Base-by-base conservation (phyloP, 495 filamentous ascomycete genomes). In the Talaromyces borbonicus region DNA sequence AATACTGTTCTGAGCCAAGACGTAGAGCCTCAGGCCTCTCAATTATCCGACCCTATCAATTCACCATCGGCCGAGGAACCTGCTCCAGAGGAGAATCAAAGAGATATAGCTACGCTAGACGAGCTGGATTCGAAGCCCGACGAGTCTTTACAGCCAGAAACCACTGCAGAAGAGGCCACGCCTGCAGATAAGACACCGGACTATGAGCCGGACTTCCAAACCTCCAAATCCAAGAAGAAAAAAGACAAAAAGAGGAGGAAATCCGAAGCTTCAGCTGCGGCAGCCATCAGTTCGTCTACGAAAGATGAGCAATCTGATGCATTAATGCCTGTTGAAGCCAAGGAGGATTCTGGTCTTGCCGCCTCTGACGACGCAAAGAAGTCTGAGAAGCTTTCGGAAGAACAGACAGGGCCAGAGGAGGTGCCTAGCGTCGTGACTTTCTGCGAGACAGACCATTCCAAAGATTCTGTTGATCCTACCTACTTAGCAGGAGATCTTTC, bases 201-300 rank as follows among this genome's bases (percentile, higher is more conserved):
- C 6, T 29, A 33, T 23, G 19, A 25, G 19, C 50, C 16, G n/a
- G n/a, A 39, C 7, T 19, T 30, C 31, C 36, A 42, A 18, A 47
- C 16, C 29, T 33, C 35, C 1, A 33, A 44, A 6, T 41, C 48
- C 48, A 40, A 36, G 33, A 41, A 37, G 20, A 37, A 27, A 23
- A 52, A 44, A 32, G 38, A 41, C n/a, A 41, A 41, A n/a, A 41
- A 41, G 38, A 41, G 26, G 23, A 15, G 18, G 32, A 29, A 25
- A 27, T 6, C 27, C 6, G 27, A 30, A 30, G 12, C 45, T n/a
- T 18, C 33, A 2, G 31, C 29, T 5, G 24, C 18, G n/a, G n/a
- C n/a, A n/a, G n/a, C n/a, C n/a, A n/a, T n/a, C n/a, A n/a, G n/a
- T 27, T 31, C 14, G 11, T 2, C 24, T 27, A 20, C 20, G 27